Percentiles rank a stretch among this genome's conserved stretches.
Conservation (phyloP, 2,329 filamentous ascomycete species). For the Xylaria polymorpha region DNA sequence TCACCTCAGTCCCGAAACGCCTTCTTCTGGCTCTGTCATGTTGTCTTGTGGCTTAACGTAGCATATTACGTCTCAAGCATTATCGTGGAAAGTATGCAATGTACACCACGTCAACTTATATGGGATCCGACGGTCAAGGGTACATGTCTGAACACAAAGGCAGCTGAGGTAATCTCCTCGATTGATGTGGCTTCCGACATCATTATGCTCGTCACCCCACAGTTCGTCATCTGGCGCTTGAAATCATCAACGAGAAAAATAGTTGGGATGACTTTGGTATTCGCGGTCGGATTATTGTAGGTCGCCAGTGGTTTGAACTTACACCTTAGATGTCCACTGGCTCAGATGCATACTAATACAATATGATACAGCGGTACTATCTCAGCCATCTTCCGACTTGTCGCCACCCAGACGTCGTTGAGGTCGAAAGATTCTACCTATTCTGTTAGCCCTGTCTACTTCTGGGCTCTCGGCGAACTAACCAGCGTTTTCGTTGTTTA, state of each 20-base stretch:
- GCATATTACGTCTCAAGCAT: constrained; percentile 25
- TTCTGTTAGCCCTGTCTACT: constrained; percentile 16
- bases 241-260: constrained; percentile 7
- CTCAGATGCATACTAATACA: constrained; percentile 3
- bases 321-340: background rate
- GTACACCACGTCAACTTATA: constrained; percentile 25
- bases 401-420: constrained; percentile 7
- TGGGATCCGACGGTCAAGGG: constrained; percentile 33
- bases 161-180: constrained; percentile 18
- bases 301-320: constrained; percentile 8
- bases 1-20: constrained; percentile 12
- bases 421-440: constrained; percentile 32
- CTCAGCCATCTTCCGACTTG: constrained; percentile 30
- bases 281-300: constrained; percentile 31
- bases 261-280: constrained; percentile 19
- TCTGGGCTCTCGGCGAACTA: constrained; percentile 32
- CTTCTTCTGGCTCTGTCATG: constrained; percentile 31
- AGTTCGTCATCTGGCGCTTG: constrained; percentile 29
- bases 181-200: constrained; percentile 29
- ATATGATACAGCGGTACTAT: constrained; percentile 25
- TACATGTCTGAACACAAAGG: constrained; percentile 25
- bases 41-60: constrained; percentile 27
- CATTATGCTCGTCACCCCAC: constrained; percentile 18
- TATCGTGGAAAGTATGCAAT: constrained; percentile 30
- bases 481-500: constrained; percentile 29